These are phyloP conservation scores for Diaporthe sp. DNA, from an alignment of 2,329 filamentous ascomycete genomes.

Conservation along the genomic window DNA sequence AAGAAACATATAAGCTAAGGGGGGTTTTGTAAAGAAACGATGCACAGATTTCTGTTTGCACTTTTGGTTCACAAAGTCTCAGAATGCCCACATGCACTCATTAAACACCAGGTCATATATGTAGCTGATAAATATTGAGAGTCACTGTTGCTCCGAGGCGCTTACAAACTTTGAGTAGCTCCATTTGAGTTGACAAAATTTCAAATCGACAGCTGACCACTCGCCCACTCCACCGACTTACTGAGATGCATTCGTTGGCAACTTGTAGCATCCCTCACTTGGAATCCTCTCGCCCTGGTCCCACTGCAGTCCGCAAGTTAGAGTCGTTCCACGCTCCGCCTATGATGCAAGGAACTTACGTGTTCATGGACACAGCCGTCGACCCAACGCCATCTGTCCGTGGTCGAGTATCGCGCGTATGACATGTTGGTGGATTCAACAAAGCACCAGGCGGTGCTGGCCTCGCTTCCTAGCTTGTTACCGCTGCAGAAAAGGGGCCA, in stretches of 20 bases:
- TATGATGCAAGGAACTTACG: conserved; percentile 46
- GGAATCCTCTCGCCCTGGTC: conserved; percentile 23
- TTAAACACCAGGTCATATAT: neutral
- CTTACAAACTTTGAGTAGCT: neutral
- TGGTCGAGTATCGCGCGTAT: conserved; percentile 54
- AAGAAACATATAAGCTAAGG: too few species aligned
- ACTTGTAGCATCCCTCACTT: conserved; percentile 17
- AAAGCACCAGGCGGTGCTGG: conserved; percentile 54
- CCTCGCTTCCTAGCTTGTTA: conserved; percentile 51
- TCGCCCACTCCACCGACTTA: neutral
- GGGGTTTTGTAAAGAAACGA: too few species aligned
- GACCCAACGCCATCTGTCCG: conserved; percentile 57
- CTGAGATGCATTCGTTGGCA: neutral
- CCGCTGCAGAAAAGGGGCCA: conserved; percentile 57
- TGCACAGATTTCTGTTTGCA: too few species aligned
- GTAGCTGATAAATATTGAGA: neutral
- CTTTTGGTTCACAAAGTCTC: too few species aligned
- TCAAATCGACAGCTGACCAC: neutral
- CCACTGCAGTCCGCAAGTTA: conserved; percentile 1
- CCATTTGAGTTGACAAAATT: neutral
- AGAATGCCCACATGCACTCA: too few species aligned
- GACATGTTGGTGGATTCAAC: conserved; percentile 57
- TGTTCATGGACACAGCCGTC: conserved; percentile 58
- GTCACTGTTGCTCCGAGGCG: neutral
- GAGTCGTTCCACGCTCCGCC: neutral